Evolutionary conservation across 371 early-diverging fungal species (phyloP), one percentile per base, ranked within the genome.

Genomic region (Mucor lusitanicus): DNA sequence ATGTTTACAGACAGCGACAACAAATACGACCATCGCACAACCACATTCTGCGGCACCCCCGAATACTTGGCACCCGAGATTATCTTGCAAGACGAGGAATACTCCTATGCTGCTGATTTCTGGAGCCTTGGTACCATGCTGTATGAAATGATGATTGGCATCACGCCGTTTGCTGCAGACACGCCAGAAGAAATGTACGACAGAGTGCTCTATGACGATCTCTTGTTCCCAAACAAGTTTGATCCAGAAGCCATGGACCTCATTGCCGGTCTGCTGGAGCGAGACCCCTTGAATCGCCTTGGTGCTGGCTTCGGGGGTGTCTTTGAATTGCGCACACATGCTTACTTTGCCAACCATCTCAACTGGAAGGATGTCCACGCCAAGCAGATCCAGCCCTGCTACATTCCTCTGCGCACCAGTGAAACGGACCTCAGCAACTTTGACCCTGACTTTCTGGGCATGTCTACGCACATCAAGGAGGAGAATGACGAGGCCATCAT

Each of bases 41-140:
- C 88, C 62, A 97, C 97, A 0, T 94, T 95, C 66, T 96, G 97
- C 73, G 99, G 99, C 6, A 97, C 99, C 1, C 91, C 97, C 3
- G 97, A 96, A 64, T 94, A 94, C 65, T 75, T 92, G 50, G 84
- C 99, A 0, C 98, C 98, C 5, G 99, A 99, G 73, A 91, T 97
- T 37, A 72, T 72, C n/a, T 80, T 97, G 23, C 75, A 80, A 39
- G 90, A 90, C 2, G 74, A 86, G 21, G 90, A 87, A 44, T 97
- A 97, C 68, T 93, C 93, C 15, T 92, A 90, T 68, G 88, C 87
- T 6, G 96, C 95, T 8, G 99, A 99, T 78, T 95, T 93, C 87
- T 99, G 99, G 99, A 91, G 96, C n/a, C 80, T 97, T 0, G 99
- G 99, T 3, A 93, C 97, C 8, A 84, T 98, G 50, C 84, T 97